Evolutionary conservation across 306 rosid species (phyloP), one percentile per base, ranked within the genome.

Genomic region (Prunus mume): DNA sequence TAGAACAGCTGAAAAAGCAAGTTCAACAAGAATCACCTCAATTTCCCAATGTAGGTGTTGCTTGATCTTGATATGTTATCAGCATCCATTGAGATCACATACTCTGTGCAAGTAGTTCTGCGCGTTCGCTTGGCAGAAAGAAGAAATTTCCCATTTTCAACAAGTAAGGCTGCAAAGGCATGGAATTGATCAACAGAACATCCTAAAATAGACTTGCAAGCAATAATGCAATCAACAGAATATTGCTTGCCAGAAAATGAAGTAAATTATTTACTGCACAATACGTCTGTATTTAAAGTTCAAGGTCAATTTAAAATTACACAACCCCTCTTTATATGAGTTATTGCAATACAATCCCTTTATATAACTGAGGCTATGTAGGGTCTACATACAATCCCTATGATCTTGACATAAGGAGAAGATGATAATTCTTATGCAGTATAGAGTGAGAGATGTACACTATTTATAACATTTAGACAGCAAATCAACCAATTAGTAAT

Each of bases 111-210:
- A 3, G 98, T 93, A 12, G 96, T 84, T 86, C 92, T 88, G 72
- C 98, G 84, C 9, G 86, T 90, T 27, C 98, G 87, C 76, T 90
- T 93, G 1, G 98, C 98, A 81, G 96, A 91, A 51, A 93, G 92
- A 77, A 93, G 98, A 86, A 93, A 93, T 82, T 93, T 93, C 18
- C 98, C 98, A 76, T 87, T 93, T 79, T 93, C 98, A 74, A 91
- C 96, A 34, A 88, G 90, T 79, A 93, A 81, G 43, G 93, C 97
- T 93, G 90, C 84, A 79, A 22, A 28, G 65, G 76, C 75, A 77
- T 63, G 71, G 60, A 72, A 51, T 52, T 63, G 76, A 30, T 80
- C 81, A 72, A 67, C 15, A 58, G 34, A 34, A 54, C 76, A 52
- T 55, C 68, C 78, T 43, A 52, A 41, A 11, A 71, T 47, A 76